Evolutionary conservation across 306 rosid species (phyloP), one percentile per base, ranked within the genome.

Genomic region (Vicia villosa): DNA sequence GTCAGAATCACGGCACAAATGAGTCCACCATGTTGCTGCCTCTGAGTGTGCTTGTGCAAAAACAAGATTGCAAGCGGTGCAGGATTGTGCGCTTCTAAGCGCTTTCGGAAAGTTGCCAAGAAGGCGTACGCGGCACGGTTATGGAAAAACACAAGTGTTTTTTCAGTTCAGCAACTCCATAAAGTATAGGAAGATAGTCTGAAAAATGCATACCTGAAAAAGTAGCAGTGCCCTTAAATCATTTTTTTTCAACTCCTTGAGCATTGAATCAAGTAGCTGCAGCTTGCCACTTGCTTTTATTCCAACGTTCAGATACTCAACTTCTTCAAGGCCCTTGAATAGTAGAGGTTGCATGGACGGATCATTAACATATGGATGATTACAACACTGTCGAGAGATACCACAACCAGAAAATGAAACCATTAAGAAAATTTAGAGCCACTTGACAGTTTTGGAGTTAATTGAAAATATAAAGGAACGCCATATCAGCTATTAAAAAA

Each of bases 281-380:
- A 94, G 84, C 87, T 94, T 94, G 63, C 95, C 97, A 63, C 97
- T 85, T 74, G 95, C 91, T 84, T 88, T 80, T 77, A 87, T 75
- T 58, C 81, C 99, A 78, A 86, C 80, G 63, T 73, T 83, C 64
- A 91, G 75, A 76, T 51, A 75, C 71, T 84, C 86, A 63, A 10
- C 63, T 22, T 9, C 80, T 83, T 76, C 56, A 59, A 79, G 76
- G 79, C 75, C 91, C 75, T 78, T 72, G 20, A 40, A 47, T 68
- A 94, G 87, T 51, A 68, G 46, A 10, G 4, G 28, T 76, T 70
- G 77, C 16, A 89, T 24, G 26, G 82, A 69, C 50, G 64, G 72
- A 24, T 89, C 87, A 74, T 63, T 81, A 77, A 77, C n/a, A 61
- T 83, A 94, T 24, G 99, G 99, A 70, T 88, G 99, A 80, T 80